Percentiles rank a stretch among this genome's conserved stretches.
Evolutionary conservation across 495 filamentous ascomycete species (phyloP).

Genomic region (Glonium stellatum): DNA sequence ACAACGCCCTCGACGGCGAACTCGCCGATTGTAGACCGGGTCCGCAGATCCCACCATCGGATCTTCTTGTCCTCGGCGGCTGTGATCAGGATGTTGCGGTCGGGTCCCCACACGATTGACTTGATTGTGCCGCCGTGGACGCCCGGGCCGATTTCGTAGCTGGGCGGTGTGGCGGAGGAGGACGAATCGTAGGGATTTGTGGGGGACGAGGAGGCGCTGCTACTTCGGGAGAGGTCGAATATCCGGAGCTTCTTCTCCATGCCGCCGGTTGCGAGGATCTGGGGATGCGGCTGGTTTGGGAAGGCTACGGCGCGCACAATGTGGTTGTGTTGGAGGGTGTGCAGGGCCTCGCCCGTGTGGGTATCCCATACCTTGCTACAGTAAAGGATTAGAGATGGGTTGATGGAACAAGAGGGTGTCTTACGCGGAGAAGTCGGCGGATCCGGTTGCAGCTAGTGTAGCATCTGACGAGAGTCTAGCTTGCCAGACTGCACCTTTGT

Average conservation of each 20-base stretch:
- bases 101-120: slow-evolving; percentile 82
- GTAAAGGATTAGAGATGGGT: slow-evolving; percentile 16
- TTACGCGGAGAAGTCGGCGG: slow-evolving; percentile 92
- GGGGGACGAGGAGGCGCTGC: slow-evolving; percentile 39
- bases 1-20: slow-evolving; percentile 72
- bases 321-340: slow-evolving; percentile 82
- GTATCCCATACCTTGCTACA: slow-evolving; percentile 92
- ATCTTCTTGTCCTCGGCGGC: slow-evolving; percentile 84
- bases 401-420: slow-evolving; percentile 29
- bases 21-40: slow-evolving; percentile 61
- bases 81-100: slow-evolving; percentile 81
- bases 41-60: slow-evolving; percentile 88
- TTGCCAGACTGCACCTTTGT: slow-evolving; percentile 98
- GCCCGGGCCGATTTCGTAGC: slow-evolving; percentile 78
- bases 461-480: slow-evolving; percentile 84
- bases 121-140: slow-evolving; percentile 84
- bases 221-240: slow-evolving; percentile 65
- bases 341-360: slow-evolving; percentile 81
- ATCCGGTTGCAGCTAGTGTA: slow-evolving; percentile 79
- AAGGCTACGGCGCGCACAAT: slow-evolving; percentile 93
- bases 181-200: slow-evolving; percentile 25
- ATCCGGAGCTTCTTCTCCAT: slow-evolving; percentile 95
- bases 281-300: slow-evolving; percentile 62
- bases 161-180: slow-evolving; percentile 15
- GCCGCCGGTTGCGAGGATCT: slow-evolving; percentile 83